Conservation (phyloP, 192 early-diverging fungal species). For the Chytriomyces confervae region DNA sequence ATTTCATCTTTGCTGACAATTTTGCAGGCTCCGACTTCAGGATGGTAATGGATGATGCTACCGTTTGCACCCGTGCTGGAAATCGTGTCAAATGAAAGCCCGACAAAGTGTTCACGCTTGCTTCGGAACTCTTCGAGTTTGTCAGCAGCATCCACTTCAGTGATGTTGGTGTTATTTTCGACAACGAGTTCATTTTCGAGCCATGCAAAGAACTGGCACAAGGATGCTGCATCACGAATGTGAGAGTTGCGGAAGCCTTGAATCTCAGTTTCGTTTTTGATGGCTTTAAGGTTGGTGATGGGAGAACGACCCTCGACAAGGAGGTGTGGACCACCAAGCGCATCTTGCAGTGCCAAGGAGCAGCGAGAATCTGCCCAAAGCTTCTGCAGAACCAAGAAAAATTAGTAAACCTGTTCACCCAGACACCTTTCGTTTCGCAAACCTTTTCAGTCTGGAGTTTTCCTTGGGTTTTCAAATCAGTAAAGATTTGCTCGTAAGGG, state of each 20-base stretch:
- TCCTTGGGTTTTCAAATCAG: slow-evolving; percentile 59
- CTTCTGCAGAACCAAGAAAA: slow-evolving; percentile 32
- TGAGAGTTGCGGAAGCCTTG: slow-evolving; percentile 93
- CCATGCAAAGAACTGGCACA: slow-evolving; percentile 88
- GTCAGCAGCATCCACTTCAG: slow-evolving; percentile 87
- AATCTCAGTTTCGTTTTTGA: slow-evolving; percentile 91
- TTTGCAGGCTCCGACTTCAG: slow-evolving; percentile 78
- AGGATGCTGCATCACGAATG: slow-evolving; percentile 85
- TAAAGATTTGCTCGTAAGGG: slow-evolving; percentile 81
- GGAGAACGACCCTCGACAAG: slow-evolving; percentile 68
- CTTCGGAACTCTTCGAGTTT: slow-evolving; percentile 79
- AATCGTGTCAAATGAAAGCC: slow-evolving; percentile 96
- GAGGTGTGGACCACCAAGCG: slow-evolving; percentile 67
- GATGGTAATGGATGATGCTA: slow-evolving; percentile 97
- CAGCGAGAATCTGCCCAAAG: slow-evolving; percentile 70
- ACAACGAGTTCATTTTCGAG: slow-evolving; percentile 85
- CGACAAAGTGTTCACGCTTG: slow-evolving; percentile 81
- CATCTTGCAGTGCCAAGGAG: slow-evolving; percentile 76
- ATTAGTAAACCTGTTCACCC: background rate
- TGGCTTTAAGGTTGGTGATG: slow-evolving; percentile 81
- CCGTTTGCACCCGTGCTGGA: slow-evolving; percentile 96
- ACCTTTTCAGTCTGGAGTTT: slow-evolving; percentile 20
- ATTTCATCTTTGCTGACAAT: slow-evolving; percentile 75
- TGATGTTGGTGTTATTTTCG: slow-evolving; percentile 65
- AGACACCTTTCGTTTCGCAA: background rate